Percentiles rank a stretch among this genome's conserved stretches.
Conservation (phyloP, 306 rosid genomes). For the Mucuna pruriens region DNA sequence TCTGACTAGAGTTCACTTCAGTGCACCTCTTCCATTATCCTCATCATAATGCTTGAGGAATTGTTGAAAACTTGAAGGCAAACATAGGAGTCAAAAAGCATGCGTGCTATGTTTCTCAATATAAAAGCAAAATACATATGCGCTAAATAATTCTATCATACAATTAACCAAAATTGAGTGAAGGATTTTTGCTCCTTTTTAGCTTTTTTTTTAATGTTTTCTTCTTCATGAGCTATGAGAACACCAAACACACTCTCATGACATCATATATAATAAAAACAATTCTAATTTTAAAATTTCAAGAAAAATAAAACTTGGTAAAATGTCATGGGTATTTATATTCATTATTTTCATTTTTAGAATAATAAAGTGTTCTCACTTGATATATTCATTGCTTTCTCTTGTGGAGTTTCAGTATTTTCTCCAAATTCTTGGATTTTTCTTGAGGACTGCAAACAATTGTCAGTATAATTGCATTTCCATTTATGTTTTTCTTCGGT, state of each 20-base stretch:
- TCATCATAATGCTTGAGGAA: not conserved
- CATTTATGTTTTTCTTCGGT: not conserved
- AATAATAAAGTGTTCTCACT: not conserved
- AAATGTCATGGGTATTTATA: not conserved
- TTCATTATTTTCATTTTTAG: not conserved
- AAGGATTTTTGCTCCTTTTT: not conserved
- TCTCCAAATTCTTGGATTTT: not conserved
- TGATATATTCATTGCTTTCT: not conserved
- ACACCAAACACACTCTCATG: not conserved
- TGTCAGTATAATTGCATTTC: not conserved
- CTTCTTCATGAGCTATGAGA: not conserved
- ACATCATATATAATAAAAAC: not conserved
- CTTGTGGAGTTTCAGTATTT: not conserved
- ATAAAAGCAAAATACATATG: not conserved
- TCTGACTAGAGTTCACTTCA: not conserved
- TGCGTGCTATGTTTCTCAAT: not conserved
- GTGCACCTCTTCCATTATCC: constrained; percentile 13
- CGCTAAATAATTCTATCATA: not conserved
- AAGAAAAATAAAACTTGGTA: not conserved
- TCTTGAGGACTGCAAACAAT: not conserved
- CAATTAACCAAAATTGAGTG: not conserved
- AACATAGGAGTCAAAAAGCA: not conserved
- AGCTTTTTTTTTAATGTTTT: not conserved
- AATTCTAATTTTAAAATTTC: too few species aligned
- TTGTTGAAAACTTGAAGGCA: constrained; percentile 7